These are phyloP conservation scores for Cornus florida DNA, from an alignment of 148 eudicot genomes.

Conservation along the genomic window DNA sequence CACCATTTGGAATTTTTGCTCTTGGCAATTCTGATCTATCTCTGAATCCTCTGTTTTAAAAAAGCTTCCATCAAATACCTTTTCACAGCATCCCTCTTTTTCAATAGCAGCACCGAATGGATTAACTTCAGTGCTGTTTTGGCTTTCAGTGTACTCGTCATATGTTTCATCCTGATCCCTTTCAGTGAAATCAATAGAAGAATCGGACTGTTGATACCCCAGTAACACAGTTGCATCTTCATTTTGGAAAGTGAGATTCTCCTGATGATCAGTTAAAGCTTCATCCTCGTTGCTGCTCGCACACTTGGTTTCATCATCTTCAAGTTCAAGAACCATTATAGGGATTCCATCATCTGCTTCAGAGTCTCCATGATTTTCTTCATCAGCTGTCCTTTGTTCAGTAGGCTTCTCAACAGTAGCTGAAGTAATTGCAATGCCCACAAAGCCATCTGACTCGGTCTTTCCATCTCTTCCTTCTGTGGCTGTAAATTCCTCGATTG, in stretches of 20 bases:
- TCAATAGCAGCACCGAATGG: background rate
- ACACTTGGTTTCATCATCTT: background rate
- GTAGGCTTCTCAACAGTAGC: background rate
- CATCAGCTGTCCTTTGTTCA: background rate
- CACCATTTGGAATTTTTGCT: slow-evolving; percentile 10
- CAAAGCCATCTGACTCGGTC: slow-evolving; percentile 7
- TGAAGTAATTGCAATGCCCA: background rate
- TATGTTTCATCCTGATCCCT: slow-evolving; percentile 9
- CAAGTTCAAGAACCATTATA: background rate
- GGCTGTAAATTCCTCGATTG: slow-evolving; percentile 9
- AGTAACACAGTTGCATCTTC: background rate
- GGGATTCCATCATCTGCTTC: background rate
- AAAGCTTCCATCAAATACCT: slow-evolving; percentile 10
- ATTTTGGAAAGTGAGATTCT: no score
- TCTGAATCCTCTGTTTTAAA: slow-evolving; percentile 1
- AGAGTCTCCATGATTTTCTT: background rate
- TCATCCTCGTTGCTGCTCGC: background rate
- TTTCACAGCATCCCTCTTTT: background rate
- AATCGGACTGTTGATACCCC: background rate
- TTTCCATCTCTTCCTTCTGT: slow-evolving; percentile 5
- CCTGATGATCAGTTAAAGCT: no score
- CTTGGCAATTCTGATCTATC: slow-evolving; percentile 1
- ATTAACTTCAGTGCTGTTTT: slow-evolving; percentile 10
- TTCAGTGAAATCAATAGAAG: background rate
- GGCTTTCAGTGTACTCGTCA: slow-evolving; percentile 8